Conservation (phyloP, 345 rosid genomes). For the Eutrema heterophyllum region DNA sequence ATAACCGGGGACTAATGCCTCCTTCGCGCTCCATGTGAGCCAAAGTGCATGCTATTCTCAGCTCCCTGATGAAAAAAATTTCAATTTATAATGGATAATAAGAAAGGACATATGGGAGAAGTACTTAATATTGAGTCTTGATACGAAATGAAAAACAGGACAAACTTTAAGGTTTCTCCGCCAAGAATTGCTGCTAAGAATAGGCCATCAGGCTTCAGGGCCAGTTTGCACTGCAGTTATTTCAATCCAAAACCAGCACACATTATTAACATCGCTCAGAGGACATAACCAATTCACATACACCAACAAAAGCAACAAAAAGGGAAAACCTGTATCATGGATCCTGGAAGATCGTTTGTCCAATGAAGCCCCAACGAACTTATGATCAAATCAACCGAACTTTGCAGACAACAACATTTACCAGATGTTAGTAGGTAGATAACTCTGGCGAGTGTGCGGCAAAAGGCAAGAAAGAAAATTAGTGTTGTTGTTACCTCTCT, state of each 20-base stretch:
- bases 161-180: slow-evolving; percentile 94
- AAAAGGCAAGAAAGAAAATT: neutral
- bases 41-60: slow-evolving; percentile 94
- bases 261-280: slow-evolving; percentile 23
- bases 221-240: slow-evolving; percentile 74
- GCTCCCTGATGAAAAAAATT: slow-evolving; percentile 46
- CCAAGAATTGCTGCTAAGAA: slow-evolving; percentile 98
- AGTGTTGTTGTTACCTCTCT: slow-evolving; percentile 51
- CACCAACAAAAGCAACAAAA: neutral
- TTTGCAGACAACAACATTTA: slow-evolving; percentile 31
- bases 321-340: slow-evolving; percentile 79
- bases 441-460: neutral
- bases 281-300: neutral
- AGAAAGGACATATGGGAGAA: neutral
- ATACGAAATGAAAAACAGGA: slow-evolving; percentile 4
- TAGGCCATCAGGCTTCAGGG: slow-evolving; percentile 97
- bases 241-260: slow-evolving; percentile 25
- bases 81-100: neutral
- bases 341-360: slow-evolving; percentile 99
- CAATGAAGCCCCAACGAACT: slow-evolving; percentile 96
- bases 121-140: neutral
- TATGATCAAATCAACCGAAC: slow-evolving; percentile 87
- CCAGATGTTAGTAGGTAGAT: neutral
- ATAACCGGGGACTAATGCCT: slow-evolving; percentile 89
- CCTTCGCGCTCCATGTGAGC: slow-evolving; percentile 99